Base-by-base conservation (phyloP, 2,329 filamentous ascomycete species). In the Microcera coccophila region DNA sequence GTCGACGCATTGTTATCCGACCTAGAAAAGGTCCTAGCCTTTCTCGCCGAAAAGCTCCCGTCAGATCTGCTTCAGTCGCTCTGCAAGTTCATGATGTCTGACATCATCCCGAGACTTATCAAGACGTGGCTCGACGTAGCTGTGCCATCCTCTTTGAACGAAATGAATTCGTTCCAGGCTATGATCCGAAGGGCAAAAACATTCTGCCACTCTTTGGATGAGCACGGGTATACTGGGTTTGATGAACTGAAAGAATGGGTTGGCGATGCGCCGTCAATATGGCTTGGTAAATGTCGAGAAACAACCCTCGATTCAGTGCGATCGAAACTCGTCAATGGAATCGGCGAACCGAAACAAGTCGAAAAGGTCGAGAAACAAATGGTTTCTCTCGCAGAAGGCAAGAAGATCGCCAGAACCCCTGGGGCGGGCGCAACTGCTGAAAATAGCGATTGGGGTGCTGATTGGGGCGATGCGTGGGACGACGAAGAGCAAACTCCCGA, bases 281-380 rank as follows among this genome's bases (percentile, higher is more conserved):
- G 93, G 93, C 75, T 97, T 12, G 79, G 79, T 2, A 91, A 89
- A 61, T 85, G 90, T 52, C 82, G 87, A 57, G 90, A 95, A 57
- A 81, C 77, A 24, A 83, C 88, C 0, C 74, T 98, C 18, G 84
- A 90, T 48, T 76, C 78, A 24, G 81, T 94, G 11, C 81, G 93
- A 18, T 76, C 68, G 16, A 78, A 84, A 35, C 74, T 96, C 3
- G 75, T 81, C 3, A 69, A 71, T 39, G 87, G 85, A 1, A 75
- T 91, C 29, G 82, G 83, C 8, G 66, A 73, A 19, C 75, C 83
- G 12, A 85, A 80, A 53, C 73, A 77, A 35, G 90, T 95, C 1
- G 90, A 96, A 62, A 81, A 86, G 55, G 74, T 94, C 1, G 91
- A 97, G 64, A 94, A 84, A 37, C 85, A 93, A 57, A 81, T 85